Percentiles rank a stretch among this genome's conserved stretches.
These are phyloP conservation scores for Neofusicoccum ribis DNA, from an alignment of 2,329 filamentous ascomycete genomes.

Conservation along the genomic window DNA sequence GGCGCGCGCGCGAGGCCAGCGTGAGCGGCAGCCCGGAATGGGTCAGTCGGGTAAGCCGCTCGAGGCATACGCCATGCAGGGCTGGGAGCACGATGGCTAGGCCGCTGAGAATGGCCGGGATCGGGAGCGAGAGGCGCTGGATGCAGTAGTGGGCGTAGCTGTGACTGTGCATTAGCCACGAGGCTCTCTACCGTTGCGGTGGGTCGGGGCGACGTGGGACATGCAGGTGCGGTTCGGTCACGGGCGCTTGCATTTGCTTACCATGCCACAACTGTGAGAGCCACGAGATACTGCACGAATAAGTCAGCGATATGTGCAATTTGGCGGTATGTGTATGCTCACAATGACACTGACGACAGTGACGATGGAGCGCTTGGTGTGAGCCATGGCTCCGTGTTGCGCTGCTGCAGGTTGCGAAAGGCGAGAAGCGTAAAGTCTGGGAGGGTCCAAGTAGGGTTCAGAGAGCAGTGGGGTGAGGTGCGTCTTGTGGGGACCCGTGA, in stretches of 20 bases:
- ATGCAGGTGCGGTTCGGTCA: background rate
- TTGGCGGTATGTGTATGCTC: background rate
- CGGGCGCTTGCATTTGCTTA: constrained; percentile 13
- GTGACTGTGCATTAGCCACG: background rate
- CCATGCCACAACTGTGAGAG: constrained; percentile 36
- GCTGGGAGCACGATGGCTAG: constrained; percentile 38
- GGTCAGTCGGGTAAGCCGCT: constrained; percentile 24
- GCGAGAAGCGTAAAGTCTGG: background rate
- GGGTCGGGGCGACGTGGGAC: background rate
- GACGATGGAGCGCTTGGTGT: constrained; percentile 12
- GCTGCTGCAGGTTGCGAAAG: background rate
- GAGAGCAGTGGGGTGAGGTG: background rate
- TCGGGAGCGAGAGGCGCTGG: constrained; percentile 32
- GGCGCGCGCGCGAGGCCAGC: background rate
- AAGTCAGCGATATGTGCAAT: constrained; percentile 2
- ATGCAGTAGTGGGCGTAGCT: constrained; percentile 9
- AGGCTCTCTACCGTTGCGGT: background rate
- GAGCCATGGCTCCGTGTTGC: constrained; percentile 1
- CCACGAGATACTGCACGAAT: constrained; percentile 33
- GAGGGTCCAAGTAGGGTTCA: background rate
- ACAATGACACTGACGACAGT: constrained; percentile 15
- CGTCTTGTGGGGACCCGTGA: background rate
- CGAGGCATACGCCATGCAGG: constrained; percentile 33
- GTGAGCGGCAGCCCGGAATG: background rate
- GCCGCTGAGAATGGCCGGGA: constrained; percentile 34